A percentile compares a stretch with the other conserved stretches of the same genome.
Evolutionary conservation across 2,329 filamentous ascomycete species (phyloP).

Genomic region (Cryphonectria naterciae): DNA sequence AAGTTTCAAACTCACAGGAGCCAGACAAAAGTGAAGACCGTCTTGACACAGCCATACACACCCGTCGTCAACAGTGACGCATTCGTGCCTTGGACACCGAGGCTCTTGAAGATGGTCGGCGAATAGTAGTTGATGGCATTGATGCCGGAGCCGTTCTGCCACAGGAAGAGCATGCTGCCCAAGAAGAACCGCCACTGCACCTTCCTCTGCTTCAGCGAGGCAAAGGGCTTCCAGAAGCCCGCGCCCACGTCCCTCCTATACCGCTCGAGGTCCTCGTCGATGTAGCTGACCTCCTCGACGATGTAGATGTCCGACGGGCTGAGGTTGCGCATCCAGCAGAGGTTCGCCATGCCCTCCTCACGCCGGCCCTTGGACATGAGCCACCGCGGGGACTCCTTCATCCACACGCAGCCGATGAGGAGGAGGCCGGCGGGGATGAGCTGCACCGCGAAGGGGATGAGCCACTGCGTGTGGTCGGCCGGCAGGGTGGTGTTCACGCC

Average conservation of each 20-base stretch:
- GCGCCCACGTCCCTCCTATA: conserved; percentile 66
- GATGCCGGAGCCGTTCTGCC: conserved; percentile 78
- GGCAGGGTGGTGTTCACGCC: conserved; percentile 58
- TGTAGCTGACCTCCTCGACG: conserved; percentile 71
- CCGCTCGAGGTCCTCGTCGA: conserved; percentile 71
- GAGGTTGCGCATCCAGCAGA: conserved; percentile 69
- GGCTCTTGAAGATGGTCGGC: conserved; percentile 66
- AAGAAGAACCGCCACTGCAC: conserved; percentile 75
- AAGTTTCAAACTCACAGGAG: conserved; percentile 60
- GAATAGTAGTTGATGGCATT: conserved; percentile 80
- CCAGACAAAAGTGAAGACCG: conserved; percentile 69
- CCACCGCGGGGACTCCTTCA: conserved; percentile 72
- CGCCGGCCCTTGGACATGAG: conserved; percentile 65
- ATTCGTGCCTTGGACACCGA: conserved; percentile 51
- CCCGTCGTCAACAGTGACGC: conserved; percentile 65
- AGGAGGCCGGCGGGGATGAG: conserved; percentile 69
- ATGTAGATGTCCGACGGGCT: conserved; percentile 65
- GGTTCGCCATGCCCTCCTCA: conserved; percentile 60
- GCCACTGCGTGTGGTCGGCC: conserved; percentile 59
- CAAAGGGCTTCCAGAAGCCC: conserved; percentile 77
- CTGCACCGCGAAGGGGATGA: conserved; percentile 68
- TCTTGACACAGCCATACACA: conserved; percentile 79
- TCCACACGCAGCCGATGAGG: conserved; percentile 61
- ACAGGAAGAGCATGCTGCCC: conserved; percentile 75
- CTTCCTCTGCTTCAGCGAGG: conserved; percentile 56